Evolutionary conservation across 495 filamentous ascomycete genomes (phyloP), one percentile per base, ranked within the genome.

Genomic region (Tuber aestivum): DNA sequence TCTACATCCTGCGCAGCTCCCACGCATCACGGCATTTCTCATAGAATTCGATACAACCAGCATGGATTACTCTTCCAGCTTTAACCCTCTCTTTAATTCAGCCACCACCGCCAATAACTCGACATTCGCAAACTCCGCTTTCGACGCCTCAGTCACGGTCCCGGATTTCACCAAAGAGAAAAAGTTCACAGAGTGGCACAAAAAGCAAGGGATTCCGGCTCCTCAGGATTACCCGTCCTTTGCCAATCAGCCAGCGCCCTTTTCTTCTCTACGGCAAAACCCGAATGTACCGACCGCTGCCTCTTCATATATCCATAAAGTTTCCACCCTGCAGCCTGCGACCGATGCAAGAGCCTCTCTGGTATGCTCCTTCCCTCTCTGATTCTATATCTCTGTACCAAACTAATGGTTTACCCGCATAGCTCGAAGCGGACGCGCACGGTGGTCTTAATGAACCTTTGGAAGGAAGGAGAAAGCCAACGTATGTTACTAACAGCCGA

Each of bases 231-330:
- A 82, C 35, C 69, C 77, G 1, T 21, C 75, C 23, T 82, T 82
- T 74, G 80, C 73, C 5, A 76, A 71, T 16, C 81, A 82, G 42
- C 81, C 81, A 20, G 75, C 77, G 9, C 81, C 81, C 9, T 82
- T 82, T 50, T 79, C 81, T 21, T 41, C 76, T 21, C 74, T 82
- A 20, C 80, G 71, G 21, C 74, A 79, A 42, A 82, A 82, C 38
- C 80, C 81, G 0, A 75, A 80, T 76, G 74, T 80, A 3, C 77
- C 75, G 9, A 82, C 81, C 27, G 81, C 81, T 3, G 80, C 81
- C 41, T 82, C 81, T 8, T 80, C 80, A 45, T 82, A 79, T 74
- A 79, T 82, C 23, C 81, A 82, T 61, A 82, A 82, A 48, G 78
- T 82, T 35, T 75, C 82, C 70, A 74, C 74, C 23, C 75, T 79